Evolutionary conservation across 768 basidiomycete genomes (phyloP).

Genomic region (Peribolospora baueri): DNA sequence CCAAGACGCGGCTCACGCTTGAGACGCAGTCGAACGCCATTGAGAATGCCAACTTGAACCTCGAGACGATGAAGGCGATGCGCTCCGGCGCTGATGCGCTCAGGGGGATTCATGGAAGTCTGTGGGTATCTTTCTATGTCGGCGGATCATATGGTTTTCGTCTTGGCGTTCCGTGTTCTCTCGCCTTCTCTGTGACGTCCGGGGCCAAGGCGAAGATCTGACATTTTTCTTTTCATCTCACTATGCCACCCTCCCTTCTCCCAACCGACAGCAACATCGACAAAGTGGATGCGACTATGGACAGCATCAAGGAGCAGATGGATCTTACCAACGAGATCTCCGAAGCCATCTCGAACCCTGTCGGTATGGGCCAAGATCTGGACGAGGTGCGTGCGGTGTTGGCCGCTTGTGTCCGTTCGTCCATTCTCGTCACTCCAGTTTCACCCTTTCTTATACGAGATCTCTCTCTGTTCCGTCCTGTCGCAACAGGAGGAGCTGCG

Average conservation of each 20-base stretch:
- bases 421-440: neutral
- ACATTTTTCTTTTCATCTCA: neutral
- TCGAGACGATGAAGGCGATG: slow-evolving; percentile 91
- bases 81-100: slow-evolving; percentile 80
- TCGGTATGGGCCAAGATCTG: slow-evolving; percentile 41
- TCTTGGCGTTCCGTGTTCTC: neutral
- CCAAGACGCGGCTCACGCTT: slow-evolving; percentile 64
- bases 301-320: slow-evolving; percentile 63
- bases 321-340: slow-evolving; percentile 81
- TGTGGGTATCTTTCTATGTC: slow-evolving; percentile 33
- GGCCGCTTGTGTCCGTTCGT: neutral
- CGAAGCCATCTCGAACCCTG: slow-evolving; percentile 56
- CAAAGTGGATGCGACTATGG: slow-evolving; percentile 77
- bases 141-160: neutral
- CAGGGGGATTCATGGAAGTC: slow-evolving; percentile 61
- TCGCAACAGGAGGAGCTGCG: slow-evolving; percentile 44
- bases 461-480: neutral
- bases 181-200: too few relatives aligned
- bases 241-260: neutral
- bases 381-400: neutral
- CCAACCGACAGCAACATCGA: slow-evolving; percentile 37
- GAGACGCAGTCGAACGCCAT: slow-evolving; percentile 84
- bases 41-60: slow-evolving; percentile 90
- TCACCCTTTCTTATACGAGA: neutral
- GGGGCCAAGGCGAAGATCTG: neutral